Conservation (phyloP, 345 rosid species). For the Psidium friedrichsthalianum region DNA sequence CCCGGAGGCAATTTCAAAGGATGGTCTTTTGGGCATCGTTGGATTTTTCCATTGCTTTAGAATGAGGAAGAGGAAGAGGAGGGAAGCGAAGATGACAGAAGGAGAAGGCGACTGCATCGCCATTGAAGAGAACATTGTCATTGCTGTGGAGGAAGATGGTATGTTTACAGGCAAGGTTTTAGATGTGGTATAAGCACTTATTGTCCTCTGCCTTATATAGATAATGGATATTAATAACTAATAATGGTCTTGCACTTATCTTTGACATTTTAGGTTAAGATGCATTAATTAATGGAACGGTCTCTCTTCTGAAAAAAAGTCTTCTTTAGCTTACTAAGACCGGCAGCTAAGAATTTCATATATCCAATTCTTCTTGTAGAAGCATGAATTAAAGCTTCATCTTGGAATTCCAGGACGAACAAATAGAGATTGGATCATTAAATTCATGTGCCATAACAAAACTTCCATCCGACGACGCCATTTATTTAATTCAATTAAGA, state of each 20-base stretch:
- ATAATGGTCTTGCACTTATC: neutral
- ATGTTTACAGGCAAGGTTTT: neutral
- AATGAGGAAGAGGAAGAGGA: neutral
- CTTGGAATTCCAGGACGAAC: neutral
- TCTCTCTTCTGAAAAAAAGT: neutral
- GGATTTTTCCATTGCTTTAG: neutral
- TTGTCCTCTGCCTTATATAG: neutral
- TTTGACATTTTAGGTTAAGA: neutral
- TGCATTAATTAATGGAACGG: neutral
- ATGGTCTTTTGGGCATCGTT: neutral
- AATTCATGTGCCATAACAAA: neutral
- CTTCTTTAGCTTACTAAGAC: neutral
- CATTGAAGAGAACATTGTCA: neutral
- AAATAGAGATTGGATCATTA: neutral
- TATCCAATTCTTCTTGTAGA: neutral
- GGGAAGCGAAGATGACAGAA: neutral
- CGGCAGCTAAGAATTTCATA: neutral
- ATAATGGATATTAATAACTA: neutral
- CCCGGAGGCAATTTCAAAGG: conserved; percentile 11
- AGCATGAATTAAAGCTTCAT: neutral
- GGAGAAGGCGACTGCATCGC: neutral
- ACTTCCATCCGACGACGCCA: neutral
- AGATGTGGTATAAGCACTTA: neutral
- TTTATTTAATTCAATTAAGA: neutral
- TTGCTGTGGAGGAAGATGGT: neutral